Evolutionary conservation across 345 rosid species (phyloP), one percentile per base, ranked within the genome.

Genomic region (Nephelium lappaceum): DNA sequence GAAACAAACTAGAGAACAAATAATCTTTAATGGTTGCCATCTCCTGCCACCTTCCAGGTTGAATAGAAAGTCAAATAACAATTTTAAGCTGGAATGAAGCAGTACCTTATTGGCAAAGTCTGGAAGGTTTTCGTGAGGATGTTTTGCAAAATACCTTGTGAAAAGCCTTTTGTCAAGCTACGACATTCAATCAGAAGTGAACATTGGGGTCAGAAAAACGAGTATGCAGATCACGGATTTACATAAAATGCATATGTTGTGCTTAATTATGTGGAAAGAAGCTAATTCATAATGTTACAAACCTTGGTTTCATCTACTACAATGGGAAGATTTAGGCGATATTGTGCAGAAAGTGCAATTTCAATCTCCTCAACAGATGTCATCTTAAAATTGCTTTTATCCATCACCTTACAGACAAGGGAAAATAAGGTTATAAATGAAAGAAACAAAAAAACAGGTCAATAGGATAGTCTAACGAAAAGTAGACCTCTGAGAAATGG

Each of bases 311-410:
- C 98, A 73, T 93, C 79, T 70, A 92, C 93, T 24, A 75, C 81
- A 65, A 93, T 92, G 5, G 98, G 98, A 57, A 93, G 93, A 87
- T 92, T 92, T 64, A 91, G 86, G 58, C 87, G 92, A 79, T 93
- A 93, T 27, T 93, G 95, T 63, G 86, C 93, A 31, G 93, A 83
- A 63, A 81, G 86, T 18, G 98, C 97, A 75, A 93, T 80, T 45
- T 86, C 88, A 75, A 92, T 84, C 82, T 92, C 97, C 9, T 87
- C 90, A 57, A 88, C 85, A 5, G 90, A 86, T 58, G 83, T 75
- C 53, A 92, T 84, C 84, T 86, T 91, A 82, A 93, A 93, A 80
- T 92, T 92, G 82, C 98, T 91, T 83, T 91, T 89, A 11, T 90
- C 88, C 97, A 91, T 88, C 51, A 92, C 88, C 96, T 93, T 12